Evolutionary conservation across 805 yeast genomes (phyloP), one percentile per base, ranked within the genome.

Genomic region (Alloascoidea africana): DNA sequence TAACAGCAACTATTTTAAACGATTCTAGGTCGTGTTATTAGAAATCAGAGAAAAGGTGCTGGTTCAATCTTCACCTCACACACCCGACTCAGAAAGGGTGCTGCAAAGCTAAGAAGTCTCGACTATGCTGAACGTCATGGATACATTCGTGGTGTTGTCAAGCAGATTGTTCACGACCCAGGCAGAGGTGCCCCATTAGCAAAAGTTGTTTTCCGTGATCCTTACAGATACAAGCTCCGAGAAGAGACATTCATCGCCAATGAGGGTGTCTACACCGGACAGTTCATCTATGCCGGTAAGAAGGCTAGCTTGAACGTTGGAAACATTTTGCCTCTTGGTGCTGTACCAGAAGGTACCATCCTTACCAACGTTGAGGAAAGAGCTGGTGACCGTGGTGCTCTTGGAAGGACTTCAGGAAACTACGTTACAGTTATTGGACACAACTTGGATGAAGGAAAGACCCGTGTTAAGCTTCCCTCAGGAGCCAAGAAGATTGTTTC

Each of bases 11-110:
- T n/a, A n/a, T 39, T 35, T 32, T 17, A 27, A 17, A 14, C 15
- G 13, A 14, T 17, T 13, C 8, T 58, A 76, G 95, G 95, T 83
- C 85, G 97, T 81, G 99, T 91, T 73, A 91, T 91, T 77, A 94
- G 98, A 76, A 91, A 91, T 81, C 99, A 91, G 81, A 87, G 99
- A 86, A 91, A 91, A 77, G 97, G 97, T 82, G 95, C 96, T 70
- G 97, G 98, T 66, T 89, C 97, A 62, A 86, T 91, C 79, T 91
- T 91, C 86, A 81, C 94, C 66, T 79, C 98, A 62, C 94, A 89
- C 91, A 89, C 97, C 78, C 89, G 97, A 74, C 84, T 91, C 70
- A 86, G 98, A 83, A 84, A 91, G 75, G 98, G 98, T 69, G 97
- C 98, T 66, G 98, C 98, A 66, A 89, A 89, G 84, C 80, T 89